These are phyloP conservation scores for Wickerhamomyces chaumierensis DNA, from an alignment of 805 yeast genomes.

Conservation along the genomic window DNA sequence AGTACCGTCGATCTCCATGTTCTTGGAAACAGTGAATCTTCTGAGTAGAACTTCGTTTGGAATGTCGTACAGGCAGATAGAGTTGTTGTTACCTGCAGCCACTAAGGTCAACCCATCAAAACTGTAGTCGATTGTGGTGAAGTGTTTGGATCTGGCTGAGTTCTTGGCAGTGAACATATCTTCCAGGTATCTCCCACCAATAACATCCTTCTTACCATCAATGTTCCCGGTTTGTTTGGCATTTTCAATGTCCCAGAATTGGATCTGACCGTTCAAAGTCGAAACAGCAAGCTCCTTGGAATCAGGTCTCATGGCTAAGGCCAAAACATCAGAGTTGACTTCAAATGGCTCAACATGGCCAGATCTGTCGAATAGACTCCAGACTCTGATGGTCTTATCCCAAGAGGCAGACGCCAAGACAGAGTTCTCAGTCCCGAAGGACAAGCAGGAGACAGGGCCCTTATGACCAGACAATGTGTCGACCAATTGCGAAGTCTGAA, in stretches of 20 bases:
- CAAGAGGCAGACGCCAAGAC: slow-evolving; percentile 86
- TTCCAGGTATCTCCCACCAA: slow-evolving; percentile 70
- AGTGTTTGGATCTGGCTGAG: slow-evolving; percentile 74
- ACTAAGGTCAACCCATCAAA: slow-evolving; percentile 81
- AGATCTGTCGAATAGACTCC: slow-evolving; percentile 85
- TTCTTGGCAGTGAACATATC: slow-evolving; percentile 77
- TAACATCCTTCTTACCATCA: slow-evolving; percentile 80
- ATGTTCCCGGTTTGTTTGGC: slow-evolving; percentile 75
- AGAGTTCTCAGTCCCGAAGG: slow-evolving; percentile 72
- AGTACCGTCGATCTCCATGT: slow-evolving; percentile 89
- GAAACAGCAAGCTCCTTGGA: slow-evolving; percentile 84
- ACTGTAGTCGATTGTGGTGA: slow-evolving; percentile 72
- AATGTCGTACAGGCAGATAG: slow-evolving; percentile 84
- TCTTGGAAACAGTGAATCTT: slow-evolving; percentile 74
- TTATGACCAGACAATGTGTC: slow-evolving; percentile 89
- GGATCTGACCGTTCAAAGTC: slow-evolving; percentile 78
- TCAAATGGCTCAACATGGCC: slow-evolving; percentile 88
- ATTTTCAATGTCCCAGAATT: slow-evolving; percentile 72
- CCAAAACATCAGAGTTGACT: slow-evolving; percentile 71
- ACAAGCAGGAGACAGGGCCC: slow-evolving; percentile 84
- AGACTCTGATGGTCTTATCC: slow-evolving; percentile 89
- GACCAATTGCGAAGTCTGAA: slow-evolving; percentile 84
- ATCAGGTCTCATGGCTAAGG: slow-evolving; percentile 82
- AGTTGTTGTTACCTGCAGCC: slow-evolving; percentile 90
- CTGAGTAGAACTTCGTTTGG: slow-evolving; percentile 77